Conservation (phyloP, 2,329 filamentous ascomycete genomes). For the Alternaria postmessia region DNA sequence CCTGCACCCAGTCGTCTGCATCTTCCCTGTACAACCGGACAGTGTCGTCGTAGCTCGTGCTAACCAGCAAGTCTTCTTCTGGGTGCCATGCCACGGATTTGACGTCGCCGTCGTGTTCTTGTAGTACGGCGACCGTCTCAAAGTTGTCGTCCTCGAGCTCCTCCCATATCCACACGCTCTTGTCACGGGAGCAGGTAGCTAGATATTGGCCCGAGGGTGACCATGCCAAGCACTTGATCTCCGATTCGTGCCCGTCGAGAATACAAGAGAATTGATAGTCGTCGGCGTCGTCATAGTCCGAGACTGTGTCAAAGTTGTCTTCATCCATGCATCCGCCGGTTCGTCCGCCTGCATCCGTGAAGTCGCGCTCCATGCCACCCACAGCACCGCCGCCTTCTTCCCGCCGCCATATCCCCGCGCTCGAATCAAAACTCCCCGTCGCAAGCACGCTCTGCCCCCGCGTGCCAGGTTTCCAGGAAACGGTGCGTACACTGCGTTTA, state of each 20-base stretch:
- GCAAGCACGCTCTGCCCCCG: conserved; percentile 75
- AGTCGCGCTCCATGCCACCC: conserved; percentile 47
- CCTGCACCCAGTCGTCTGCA: conserved; percentile 91
- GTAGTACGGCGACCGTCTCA: conserved; percentile 93
- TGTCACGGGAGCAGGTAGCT: conserved; percentile 90
- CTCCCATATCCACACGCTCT: conserved; percentile 98
- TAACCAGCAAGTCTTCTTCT: conserved; percentile 78
- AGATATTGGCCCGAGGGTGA: conserved; percentile 78
- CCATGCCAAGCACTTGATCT: conserved; percentile 84
- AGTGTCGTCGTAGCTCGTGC: conserved; percentile 93
- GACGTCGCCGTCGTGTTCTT: conserved; percentile 94
- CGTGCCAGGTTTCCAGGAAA: conserved; percentile 82
- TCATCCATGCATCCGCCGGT: no score
- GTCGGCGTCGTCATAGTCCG: conserved; percentile 68
- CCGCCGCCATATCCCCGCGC: conserved; percentile 73
- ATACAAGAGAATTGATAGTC: conserved; percentile 95
- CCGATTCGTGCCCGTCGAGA: conserved; percentile 92
- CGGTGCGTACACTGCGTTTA: conserved; percentile 84
- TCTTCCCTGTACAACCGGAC: conserved; percentile 91
- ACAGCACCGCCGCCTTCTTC: conserved; percentile 71
- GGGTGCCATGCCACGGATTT: conserved; percentile 95
- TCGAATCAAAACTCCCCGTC: conserved; percentile 92
- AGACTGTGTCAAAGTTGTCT: no score
- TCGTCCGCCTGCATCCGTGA: conserved; percentile 21
- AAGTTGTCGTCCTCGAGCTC: conserved; percentile 95